A percentile compares a stretch with the other conserved stretches of the same genome.
Evolutionary conservation across 257 asterid genomes (phyloP).

Genomic region (Mentha longifolia): DNA sequence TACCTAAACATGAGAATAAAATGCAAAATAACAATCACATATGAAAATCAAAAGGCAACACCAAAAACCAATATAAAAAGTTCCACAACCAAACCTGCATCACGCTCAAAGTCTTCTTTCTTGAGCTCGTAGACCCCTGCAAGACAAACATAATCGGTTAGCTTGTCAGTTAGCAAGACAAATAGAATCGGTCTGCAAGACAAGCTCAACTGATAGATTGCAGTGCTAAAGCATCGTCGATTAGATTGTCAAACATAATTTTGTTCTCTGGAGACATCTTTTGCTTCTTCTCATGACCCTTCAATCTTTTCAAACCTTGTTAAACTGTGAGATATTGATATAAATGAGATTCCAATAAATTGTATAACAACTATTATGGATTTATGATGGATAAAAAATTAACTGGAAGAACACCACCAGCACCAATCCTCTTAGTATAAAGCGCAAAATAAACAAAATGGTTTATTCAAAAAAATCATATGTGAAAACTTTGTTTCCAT

Average conservation of each 20-base stretch:
- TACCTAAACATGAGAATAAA: too few species aligned
- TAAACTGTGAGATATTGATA: slow-evolving; percentile 64
- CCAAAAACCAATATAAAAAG: too few species aligned
- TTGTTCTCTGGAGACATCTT: too few species aligned
- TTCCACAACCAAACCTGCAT: slow-evolving; percentile 71
- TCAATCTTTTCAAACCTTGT: slow-evolving; percentile 86
- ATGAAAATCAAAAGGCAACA: too few species aligned
- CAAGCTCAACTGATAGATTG: slow-evolving; percentile 57
- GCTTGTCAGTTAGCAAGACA: too few species aligned
- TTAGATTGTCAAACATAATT: slow-evolving; percentile 81
- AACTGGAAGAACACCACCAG: slow-evolving; percentile 14
- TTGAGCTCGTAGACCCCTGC: slow-evolving; percentile 92
- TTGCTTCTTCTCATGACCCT: slow-evolving; percentile 90
- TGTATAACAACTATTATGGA: neutral
- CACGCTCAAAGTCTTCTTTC: slow-evolving; percentile 80
- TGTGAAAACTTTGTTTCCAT: neutral
- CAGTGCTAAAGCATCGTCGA: slow-evolving; percentile 91
- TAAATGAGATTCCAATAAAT: slow-evolving; percentile 26
- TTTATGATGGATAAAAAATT: slow-evolving; percentile 2
- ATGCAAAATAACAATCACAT: too few species aligned
- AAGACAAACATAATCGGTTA: slow-evolving; percentile 21
- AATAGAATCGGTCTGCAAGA: neutral
- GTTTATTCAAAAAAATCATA: slow-evolving; percentile 3
- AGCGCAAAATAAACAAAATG: slow-evolving; percentile 15
- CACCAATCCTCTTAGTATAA: slow-evolving; percentile 7